phyloP scores from a whole-genome alignment of 2,329 filamentous ascomycete genomes.

The Calycina marina region DNA sequence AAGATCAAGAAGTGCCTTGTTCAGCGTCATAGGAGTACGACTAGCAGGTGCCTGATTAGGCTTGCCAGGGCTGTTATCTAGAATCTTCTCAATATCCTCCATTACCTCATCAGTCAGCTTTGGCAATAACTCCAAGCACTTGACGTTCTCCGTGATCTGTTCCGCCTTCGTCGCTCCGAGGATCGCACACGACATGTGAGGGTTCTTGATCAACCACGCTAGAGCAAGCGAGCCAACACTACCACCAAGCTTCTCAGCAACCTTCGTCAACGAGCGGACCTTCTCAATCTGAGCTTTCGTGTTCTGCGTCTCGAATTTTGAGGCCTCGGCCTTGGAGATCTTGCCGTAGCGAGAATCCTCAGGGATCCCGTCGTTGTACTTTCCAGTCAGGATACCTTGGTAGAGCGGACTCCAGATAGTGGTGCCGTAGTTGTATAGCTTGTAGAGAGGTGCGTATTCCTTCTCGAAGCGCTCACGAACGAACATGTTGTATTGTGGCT shows the following conservation, averaged over 20 bases:
- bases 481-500: slow-evolving; percentile 50
- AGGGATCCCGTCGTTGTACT: slow-evolving; percentile 40
- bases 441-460: slow-evolving; percentile 43
- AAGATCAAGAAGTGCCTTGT: slow-evolving; percentile 10
- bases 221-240: slow-evolving; percentile 35
- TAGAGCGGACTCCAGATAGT: slow-evolving; percentile 46
- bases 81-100: slow-evolving; percentile 34
- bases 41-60: slow-evolving; percentile 3
- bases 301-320: slow-evolving; percentile 36
- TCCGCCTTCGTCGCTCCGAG: slow-evolving; percentile 35
- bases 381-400: slow-evolving; percentile 44
- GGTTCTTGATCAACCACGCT: slow-evolving; percentile 39
- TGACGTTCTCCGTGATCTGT: slow-evolving; percentile 36
- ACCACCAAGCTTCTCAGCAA: slow-evolving; percentile 43
- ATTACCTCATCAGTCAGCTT: slow-evolving; percentile 35
- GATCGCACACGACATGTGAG: slow-evolving; percentile 37
- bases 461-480: slow-evolving; percentile 42
- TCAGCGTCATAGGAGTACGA: slow-evolving; percentile 7
- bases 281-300: slow-evolving; percentile 22
- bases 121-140: slow-evolving; percentile 30
- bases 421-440: slow-evolving; percentile 40
- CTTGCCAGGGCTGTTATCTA: slow-evolving; percentile 23
- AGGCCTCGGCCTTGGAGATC: slow-evolving; percentile 37
- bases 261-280: slow-evolving; percentile 28
- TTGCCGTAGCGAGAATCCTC: slow-evolving; percentile 41